Evolutionary conservation across 2,329 filamentous ascomycete genomes (phyloP), one percentile per base, ranked within the genome.

Genomic region (Geosmithia morbida): DNA sequence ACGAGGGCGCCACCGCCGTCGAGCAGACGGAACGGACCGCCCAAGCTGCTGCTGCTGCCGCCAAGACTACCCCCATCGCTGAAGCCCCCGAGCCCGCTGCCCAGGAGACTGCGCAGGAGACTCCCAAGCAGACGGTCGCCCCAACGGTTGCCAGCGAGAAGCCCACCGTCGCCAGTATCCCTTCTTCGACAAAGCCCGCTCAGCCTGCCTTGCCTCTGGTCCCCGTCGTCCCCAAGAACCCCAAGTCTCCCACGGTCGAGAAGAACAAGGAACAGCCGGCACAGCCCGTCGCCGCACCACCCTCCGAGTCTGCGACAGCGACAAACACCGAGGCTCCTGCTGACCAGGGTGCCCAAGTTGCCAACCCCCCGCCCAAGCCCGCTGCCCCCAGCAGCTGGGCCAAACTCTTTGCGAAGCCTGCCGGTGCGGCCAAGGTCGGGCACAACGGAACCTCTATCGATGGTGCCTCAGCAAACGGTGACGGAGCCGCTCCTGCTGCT

Each of bases 161-260:
- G 17, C 5, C 17, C 41, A 14, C 41, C 3, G 17, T 52, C 14
- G 44, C 52, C 22, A 67, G 66, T 8, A 50, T 64, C 14, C 60
- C 63, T 18, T 55, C 63, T 5, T 65, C 54, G 20, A 17, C 17
- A 18, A 18, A 45, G 29, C 8, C 67, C 11, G 67, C 67, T 1
- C 52, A 45, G 29, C 8, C 67, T 10, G 67, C 67, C 1, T 52
- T 69, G 41, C 71, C 72, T 3, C 61, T 70, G n/a, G 50, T 75
- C 19, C 72, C 73, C 7, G 65, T 59, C 33, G 53, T 72, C 8
- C 69, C 71, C 7, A 74, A 70, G 56, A 52, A 51, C 20, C 51
- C 51, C 10, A 56, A 57, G 29, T 65, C 61, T 51, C 46, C 51
- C 22, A 49, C 40, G 18, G 39, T 29, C 7, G 39, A 44, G 20